Evolutionary conservation across 371 early-diverging fungal genomes (phyloP).

Genomic region (Mortierella sp.): DNA sequence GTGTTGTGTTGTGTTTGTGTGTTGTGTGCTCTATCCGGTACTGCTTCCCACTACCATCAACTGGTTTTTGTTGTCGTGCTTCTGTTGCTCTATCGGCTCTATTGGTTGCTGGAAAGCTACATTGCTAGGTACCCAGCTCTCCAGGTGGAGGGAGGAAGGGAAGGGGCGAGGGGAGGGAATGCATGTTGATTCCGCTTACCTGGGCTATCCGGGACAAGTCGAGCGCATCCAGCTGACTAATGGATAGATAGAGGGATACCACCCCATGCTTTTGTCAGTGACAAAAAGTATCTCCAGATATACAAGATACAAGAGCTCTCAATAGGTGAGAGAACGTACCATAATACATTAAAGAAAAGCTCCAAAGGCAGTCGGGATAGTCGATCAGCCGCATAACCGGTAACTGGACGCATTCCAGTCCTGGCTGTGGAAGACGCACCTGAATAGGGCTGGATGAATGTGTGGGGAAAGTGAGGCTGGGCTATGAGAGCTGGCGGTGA

Average conservation of each 20-base stretch:
- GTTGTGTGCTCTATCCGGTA: too few relatives aligned
- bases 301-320: not conserved
- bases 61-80: too few relatives aligned
- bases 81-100: too few relatives aligned
- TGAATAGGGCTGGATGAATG: not conserved
- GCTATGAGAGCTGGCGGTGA: not conserved
- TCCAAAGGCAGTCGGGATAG: constrained; percentile 37
- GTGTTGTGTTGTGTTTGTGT: too few relatives aligned
- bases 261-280: too few relatives aligned
- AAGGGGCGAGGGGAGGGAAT: not conserved
- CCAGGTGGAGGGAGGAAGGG: too few relatives aligned
- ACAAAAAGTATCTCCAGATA: not conserved
- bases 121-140: too few relatives aligned
- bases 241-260: not conserved
- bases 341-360: constrained; percentile 34
- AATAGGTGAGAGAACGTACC: constrained; percentile 18
- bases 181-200: constrained; percentile 19
- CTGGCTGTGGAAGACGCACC: not conserved
- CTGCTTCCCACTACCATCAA: too few relatives aligned
- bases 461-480: too few relatives aligned
- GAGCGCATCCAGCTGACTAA: constrained; percentile 36
- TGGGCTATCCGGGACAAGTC: constrained; percentile 47
- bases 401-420: not conserved
- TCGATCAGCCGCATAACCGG: constrained; percentile 6
- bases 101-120: too few relatives aligned